phyloP scores from a whole-genome alignment of 805 yeast genomes.

The Aciculoconidium aculeatum region DNA sequence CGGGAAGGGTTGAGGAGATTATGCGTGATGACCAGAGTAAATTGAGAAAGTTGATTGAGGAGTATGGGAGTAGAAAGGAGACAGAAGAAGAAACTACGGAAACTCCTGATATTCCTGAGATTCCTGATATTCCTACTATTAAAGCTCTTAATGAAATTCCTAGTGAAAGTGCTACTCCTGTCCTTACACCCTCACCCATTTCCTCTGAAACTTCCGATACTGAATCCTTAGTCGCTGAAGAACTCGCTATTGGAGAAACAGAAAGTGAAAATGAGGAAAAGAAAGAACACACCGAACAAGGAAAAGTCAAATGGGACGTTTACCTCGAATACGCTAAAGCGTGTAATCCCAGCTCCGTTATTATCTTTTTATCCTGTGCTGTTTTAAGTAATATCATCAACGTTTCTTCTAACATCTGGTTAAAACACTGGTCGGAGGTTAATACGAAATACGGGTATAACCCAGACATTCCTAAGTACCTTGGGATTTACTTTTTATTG shows the following conservation, averaged over 20 bases:
- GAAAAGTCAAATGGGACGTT: conserved; percentile 85
- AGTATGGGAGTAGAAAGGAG: conserved; percentile 50
- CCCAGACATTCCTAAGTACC: conserved; percentile 64
- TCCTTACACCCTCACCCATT: too few species aligned
- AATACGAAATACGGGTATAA: conserved; percentile 65
- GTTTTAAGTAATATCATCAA: conserved; percentile 54
- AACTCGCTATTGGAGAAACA: conserved; percentile 9
- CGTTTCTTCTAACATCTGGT: conserved; percentile 81
- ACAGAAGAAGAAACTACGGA: too few species aligned
- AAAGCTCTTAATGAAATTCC: too few species aligned
- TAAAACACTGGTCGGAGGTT: conserved; percentile 95
- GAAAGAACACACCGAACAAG: conserved; percentile 85
- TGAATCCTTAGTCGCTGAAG: conserved; percentile 7
- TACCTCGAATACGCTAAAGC: conserved; percentile 82
- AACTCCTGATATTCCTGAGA: conserved; percentile 5
- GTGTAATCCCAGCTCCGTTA: conserved; percentile 66
- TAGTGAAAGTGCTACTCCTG: conserved; percentile 7
- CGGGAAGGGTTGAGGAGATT: conserved; percentile 54
- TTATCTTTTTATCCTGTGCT: conserved; percentile 49
- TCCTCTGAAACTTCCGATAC: conserved; percentile 10
- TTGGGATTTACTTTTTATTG: conserved; percentile 67
- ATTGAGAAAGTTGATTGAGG: conserved; percentile 50
- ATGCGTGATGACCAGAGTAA: conserved; percentile 34
- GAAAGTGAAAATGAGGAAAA: conserved; percentile 34
- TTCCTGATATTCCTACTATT: too few species aligned